Conservation (phyloP, 2,329 filamentous ascomycete species). For the Chaetomium globosum region DNA sequence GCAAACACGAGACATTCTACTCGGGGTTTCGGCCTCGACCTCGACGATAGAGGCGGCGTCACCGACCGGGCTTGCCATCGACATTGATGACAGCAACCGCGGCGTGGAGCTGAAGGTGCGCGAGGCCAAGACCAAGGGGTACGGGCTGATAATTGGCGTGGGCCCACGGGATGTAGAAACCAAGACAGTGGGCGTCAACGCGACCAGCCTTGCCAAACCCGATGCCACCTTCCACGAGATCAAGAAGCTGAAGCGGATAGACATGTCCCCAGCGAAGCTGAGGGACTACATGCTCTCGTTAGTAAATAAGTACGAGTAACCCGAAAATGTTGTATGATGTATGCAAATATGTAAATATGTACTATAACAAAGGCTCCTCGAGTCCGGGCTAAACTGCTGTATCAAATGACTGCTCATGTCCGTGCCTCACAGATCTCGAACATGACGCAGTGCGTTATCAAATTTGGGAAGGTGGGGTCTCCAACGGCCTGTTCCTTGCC, state of each 20-base stretch:
- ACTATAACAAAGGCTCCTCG: background rate
- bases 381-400: background rate
- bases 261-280: slow-evolving; percentile 50
- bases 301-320: slow-evolving; percentile 53
- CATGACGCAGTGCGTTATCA: slow-evolving; percentile 16
- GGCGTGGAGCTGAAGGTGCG: slow-evolving; percentile 69
- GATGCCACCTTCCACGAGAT: slow-evolving; percentile 42
- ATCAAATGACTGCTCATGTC: background rate
- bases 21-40: slow-evolving; percentile 49
- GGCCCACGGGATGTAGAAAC: slow-evolving; percentile 66
- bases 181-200: slow-evolving; percentile 57
- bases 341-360: slow-evolving; percentile 11
- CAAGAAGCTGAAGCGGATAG: slow-evolving; percentile 21
- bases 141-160: slow-evolving; percentile 72
- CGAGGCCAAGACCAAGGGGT: slow-evolving; percentile 71
- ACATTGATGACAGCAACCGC: slow-evolving; percentile 67
- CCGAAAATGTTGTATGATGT: background rate
- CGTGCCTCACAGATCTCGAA: slow-evolving; percentile 2
- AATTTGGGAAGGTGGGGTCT: slow-evolving; percentile 18
- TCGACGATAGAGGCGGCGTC: slow-evolving; percentile 50
- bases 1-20: slow-evolving; percentile 53
- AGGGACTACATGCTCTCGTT: slow-evolving; percentile 50
- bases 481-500: slow-evolving; percentile 4
- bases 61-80: slow-evolving; percentile 67
- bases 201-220: slow-evolving; percentile 42